Evolutionary conservation across 164 flowering plant genomes (phyloP), one percentile per base, ranked within the genome.

Genomic region (Tetrastigma voinierianum): DNA sequence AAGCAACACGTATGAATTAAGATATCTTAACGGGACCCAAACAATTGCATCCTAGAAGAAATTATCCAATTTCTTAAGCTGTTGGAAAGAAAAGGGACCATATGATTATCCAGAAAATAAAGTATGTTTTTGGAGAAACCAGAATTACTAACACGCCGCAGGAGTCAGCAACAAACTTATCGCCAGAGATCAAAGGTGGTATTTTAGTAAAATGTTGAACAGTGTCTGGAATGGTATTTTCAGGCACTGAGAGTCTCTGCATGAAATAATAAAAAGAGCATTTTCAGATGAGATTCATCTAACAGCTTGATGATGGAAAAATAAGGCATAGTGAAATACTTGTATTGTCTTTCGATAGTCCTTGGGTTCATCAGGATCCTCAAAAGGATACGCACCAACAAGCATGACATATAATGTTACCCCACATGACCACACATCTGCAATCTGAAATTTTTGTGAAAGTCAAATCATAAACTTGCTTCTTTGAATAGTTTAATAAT

Each of bases 361-460:
- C 73, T 82, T 90, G 51, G 97, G 96, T 43, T 88, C 94, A 57
- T 79, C 86, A 45, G 96, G 91, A 72, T 89, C 97, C 77, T 92
- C 97, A 80, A 92, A 92, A 54, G 97, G 96, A 76, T 92, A 92
- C 20, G 84, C 83, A 40, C 97, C 96, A 57, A 92, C 87, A 68
- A 92, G 77, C 97, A 92, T 92, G 24, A 92, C 97, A 74, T 88
- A 92, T 63, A 92, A 78, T 19, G 94, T 90, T 24, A 92, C 97
- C 1, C 94, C 97, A 77, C 96, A 92, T 0, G 96, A 92, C 97
- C 97, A 92, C 48, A 92, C 97, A 80, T 92, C 97, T 44, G 97
- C 97, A 69, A 85, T 83, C 97, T 92, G 88, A 55, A 73, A 59
- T 46, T 58, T 24, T 20, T 46, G 18, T 16, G 60, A 46, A 3